phyloP scores from a whole-genome alignment of 75 land plant species.

The Azolla pinnata region DNA sequence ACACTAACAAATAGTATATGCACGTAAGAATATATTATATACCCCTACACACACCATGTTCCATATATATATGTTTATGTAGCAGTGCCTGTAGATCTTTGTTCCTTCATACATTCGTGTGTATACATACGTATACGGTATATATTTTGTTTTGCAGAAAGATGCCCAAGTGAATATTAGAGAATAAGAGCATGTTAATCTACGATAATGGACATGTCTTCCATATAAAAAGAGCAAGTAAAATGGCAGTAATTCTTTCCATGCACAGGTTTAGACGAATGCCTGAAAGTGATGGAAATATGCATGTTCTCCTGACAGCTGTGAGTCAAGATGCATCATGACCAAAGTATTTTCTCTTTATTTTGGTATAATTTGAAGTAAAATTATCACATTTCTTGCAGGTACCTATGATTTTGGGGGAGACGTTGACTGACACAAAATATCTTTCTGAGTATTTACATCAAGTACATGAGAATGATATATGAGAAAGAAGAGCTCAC shows the following conservation, averaged over 20 bases:
- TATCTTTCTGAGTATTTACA: constrained; percentile 77
- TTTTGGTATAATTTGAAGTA: background rate
- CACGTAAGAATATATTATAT: background rate
- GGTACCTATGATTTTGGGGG: constrained; percentile 90
- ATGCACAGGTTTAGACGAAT: too few relatives aligned
- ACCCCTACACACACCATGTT: background rate
- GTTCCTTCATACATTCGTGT: too few relatives aligned
- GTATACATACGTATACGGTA: too few relatives aligned
- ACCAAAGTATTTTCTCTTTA: background rate
- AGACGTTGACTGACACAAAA: constrained; percentile 45
- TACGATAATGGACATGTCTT: too few relatives aligned
- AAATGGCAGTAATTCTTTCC: too few relatives aligned
- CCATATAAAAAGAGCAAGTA: too few relatives aligned
- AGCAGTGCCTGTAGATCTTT: background rate
- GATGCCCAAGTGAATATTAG: too few relatives aligned
- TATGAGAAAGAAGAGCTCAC: background rate
- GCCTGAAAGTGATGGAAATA: too few relatives aligned
- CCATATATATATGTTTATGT: background rate
- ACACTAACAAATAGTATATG: background rate
- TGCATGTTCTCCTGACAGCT: background rate
- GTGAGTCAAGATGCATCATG: background rate
- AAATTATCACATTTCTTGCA: constrained; percentile 21
- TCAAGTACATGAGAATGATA: constrained; percentile 44
- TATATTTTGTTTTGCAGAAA: too few relatives aligned
- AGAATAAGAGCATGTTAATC: too few relatives aligned